Percentiles rank a stretch among this genome's conserved stretches.
Conservation (phyloP, 192 early-diverging fungal genomes). For the Backusella sp. region DNA sequence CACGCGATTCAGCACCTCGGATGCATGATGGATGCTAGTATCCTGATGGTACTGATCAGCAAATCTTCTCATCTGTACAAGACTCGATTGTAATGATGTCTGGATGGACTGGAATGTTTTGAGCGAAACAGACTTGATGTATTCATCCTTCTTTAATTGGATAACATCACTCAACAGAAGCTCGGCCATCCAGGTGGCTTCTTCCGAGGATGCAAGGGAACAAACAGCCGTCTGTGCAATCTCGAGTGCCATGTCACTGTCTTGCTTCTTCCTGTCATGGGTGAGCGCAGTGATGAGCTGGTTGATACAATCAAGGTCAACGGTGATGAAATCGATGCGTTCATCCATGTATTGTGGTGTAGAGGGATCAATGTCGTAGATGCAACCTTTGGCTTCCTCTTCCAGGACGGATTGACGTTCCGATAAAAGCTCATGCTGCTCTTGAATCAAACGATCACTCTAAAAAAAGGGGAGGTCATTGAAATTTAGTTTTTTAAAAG, state of each 20-base stretch:
- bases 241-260: conserved; percentile 7
- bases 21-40: neutral
- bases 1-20: neutral
- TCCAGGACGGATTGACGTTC: conserved; percentile 19
- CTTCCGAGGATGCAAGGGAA: conserved; percentile 9
- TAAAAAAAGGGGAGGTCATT: neutral
- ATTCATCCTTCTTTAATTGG: neutral
- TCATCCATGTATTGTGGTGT: conserved; percentile 34
- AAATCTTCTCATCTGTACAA: conserved; percentile 18
- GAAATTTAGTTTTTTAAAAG: neutral
- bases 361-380: neutral
- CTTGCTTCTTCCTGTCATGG: neutral
- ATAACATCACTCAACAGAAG: neutral
- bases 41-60: neutral
- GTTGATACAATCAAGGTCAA: conserved; percentile 7
- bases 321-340: conserved; percentile 25
- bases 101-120: neutral
- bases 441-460: conserved; percentile 13
- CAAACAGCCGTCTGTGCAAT: conserved; percentile 10
- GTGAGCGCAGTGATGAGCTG: neutral
- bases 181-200: neutral
- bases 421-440: conserved; percentile 22
- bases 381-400: neutral
- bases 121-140: neutral
- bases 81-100: neutral